Evolutionary conservation across 2,329 filamentous ascomycete genomes (phyloP), one percentile per base, ranked within the genome.

Genomic region (Nigrospora sphaerica): DNA sequence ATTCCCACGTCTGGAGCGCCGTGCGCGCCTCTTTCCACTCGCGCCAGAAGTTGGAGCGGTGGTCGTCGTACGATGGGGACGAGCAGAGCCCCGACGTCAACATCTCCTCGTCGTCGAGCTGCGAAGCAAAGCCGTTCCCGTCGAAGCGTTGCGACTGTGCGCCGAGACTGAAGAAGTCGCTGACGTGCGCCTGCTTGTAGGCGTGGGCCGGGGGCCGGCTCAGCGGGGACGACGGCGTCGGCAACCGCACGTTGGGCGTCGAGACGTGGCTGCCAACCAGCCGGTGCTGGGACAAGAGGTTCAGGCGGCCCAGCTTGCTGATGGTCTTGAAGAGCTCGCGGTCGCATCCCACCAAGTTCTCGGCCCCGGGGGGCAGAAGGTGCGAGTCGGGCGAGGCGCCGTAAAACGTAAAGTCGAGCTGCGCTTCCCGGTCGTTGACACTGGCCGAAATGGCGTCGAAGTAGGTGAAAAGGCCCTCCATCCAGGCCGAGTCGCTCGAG

Each of bases 371-470:
- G 0, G 75, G 72, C 4, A 80, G 63, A 4, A 78, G 62, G 37
- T 72, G 71, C 14, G 72, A 65, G 36, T 76, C 75, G 1, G 71
- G 60, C 40, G 67, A 59, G 14, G 72, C 61, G 11, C 69, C 87
- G 54, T 86, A 78, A 58, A 88, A 81, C 28, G 80, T 73, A 12
- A 81, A 78, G 52, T 82, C 74, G 16, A 95, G 78, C 63, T 95
- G 88, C 31, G 87, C 82, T 65, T 96, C 91, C 44, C 91, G 82
- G 65, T 95, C 88, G 57, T 96, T 96, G 61, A 95, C 88, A 44
- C 86, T 91, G 35, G 88, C 88, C 0, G 89, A 90, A 69, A 96
- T 88, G 46, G 91, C 88, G 63, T 96, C 92, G 61, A 95, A 95
- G 75, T 92, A 95, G 32, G 88, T 93, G 60, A 96, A 96, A 55